Evolutionary conservation across 2,329 filamentous ascomycete genomes (phyloP).

Genomic region (Aspergillus sp.): DNA sequence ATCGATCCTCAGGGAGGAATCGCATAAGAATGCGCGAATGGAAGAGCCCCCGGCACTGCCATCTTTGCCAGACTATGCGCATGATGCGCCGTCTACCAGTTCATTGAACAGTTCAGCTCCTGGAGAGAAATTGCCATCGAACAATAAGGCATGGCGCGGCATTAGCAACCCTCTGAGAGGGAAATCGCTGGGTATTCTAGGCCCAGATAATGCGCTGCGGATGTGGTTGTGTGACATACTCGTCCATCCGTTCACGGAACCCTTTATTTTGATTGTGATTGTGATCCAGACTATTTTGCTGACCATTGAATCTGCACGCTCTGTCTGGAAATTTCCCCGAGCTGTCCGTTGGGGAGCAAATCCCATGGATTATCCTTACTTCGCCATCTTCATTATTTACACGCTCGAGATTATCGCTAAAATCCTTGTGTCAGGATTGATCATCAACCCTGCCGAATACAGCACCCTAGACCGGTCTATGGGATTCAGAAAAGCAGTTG

Average conservation of each 20-base stretch:
- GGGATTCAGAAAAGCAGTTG: conserved; percentile 71
- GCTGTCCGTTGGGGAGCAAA: conserved; percentile 64
- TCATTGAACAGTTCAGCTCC: conserved; percentile 39
- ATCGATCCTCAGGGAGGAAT: conserved; percentile 60
- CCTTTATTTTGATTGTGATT: conserved; percentile 82
- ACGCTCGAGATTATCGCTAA: conserved; percentile 81
- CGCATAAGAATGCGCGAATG: conserved; percentile 55
- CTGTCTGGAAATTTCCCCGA: conserved; percentile 65
- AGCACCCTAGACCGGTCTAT: conserved; percentile 81
- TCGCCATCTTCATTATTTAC: conserved; percentile 84
- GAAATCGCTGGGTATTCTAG: conserved; percentile 81
- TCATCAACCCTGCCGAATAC: conserved; percentile 88
- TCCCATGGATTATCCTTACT: conserved; percentile 74
- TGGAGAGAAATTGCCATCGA: conserved; percentile 33
- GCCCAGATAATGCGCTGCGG: conserved; percentile 73
- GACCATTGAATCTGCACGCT: conserved; percentile 74
- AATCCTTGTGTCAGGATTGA: conserved; percentile 88
- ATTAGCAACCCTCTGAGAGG: conserved; percentile 77
- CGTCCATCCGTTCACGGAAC: conserved; percentile 84
- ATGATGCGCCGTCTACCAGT: conserved; percentile 42
- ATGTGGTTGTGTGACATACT: conserved; percentile 77
- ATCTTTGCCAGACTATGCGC: conserved; percentile 48
- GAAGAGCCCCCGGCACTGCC: conserved; percentile 55
- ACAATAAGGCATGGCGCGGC: conserved; percentile 49
- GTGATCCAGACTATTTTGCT: conserved; percentile 85